A percentile compares a stretch with the other conserved stretches of the same genome.
phyloP scores from a whole-genome alignment of 306 rosid species.

The Inga leiocalycina region DNA sequence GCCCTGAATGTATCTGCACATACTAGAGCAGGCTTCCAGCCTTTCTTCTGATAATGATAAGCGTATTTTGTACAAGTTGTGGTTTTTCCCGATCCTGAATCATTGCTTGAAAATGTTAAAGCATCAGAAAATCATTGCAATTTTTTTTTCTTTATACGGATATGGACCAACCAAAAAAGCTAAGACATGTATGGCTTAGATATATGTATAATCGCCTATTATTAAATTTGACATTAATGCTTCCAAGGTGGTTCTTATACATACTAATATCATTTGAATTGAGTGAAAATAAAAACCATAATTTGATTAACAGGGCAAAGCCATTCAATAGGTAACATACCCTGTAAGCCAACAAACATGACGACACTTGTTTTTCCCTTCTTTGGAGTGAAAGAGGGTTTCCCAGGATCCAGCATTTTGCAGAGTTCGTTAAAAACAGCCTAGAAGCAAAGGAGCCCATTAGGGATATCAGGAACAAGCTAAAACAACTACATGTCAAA shows the following conservation, averaged over 20 bases:
- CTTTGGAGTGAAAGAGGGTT: slow-evolving; percentile 80
- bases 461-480: slow-evolving; percentile 23
- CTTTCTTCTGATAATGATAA: slow-evolving; percentile 79
- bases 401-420: slow-evolving; percentile 90
- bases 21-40: slow-evolving; percentile 97
- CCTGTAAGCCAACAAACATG: slow-evolving; percentile 78
- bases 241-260: neutral
- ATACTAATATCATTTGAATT: neutral
- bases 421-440: slow-evolving; percentile 87
- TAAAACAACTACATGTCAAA: slow-evolving; percentile 19
- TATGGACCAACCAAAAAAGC: neutral
- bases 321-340: slow-evolving; percentile 30
- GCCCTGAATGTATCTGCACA: slow-evolving; percentile 98
- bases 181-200: neutral
- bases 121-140: neutral
- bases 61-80: slow-evolving; percentile 88
- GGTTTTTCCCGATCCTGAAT: slow-evolving; percentile 69
- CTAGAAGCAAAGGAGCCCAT: slow-evolving; percentile 43
- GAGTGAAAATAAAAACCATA: neutral
- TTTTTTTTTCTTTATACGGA: neutral
- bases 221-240: neutral
- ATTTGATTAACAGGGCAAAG: neutral
- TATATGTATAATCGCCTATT: neutral
- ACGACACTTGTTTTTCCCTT: slow-evolving; percentile 76
- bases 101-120: neutral